A percentile compares a stretch with the other conserved stretches of the same genome.
phyloP scores from a whole-genome alignment of 345 rosid species.

The Acer yangbiense region DNA sequence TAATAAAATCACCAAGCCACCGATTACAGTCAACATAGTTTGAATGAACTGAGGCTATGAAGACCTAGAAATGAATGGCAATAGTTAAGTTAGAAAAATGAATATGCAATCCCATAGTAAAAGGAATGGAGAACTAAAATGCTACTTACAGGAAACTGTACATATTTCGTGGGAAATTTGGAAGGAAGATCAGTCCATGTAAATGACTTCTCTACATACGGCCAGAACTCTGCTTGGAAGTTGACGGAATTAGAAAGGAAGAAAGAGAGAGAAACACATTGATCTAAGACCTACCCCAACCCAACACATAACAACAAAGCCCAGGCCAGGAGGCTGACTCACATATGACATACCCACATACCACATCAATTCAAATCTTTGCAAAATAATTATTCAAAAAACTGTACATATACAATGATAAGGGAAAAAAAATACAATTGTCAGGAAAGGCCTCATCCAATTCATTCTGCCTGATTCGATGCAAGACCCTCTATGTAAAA shows the following conservation, averaged over 20 bases:
- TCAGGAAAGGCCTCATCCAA: background rate
- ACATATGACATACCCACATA: background rate
- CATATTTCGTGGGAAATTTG: slow-evolving; percentile 91
- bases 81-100: slow-evolving; percentile 14
- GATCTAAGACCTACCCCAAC: slow-evolving; percentile 6
- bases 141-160: slow-evolving; percentile 87
- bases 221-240: slow-evolving; percentile 77
- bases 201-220: slow-evolving; percentile 94
- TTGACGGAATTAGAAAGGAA: slow-evolving; percentile 1
- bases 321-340: background rate
- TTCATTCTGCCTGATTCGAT: background rate
- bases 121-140: slow-evolving; percentile 13
- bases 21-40: slow-evolving; percentile 93
- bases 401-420: background rate
- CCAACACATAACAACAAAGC: background rate
- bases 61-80: slow-evolving; percentile 55
- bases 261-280: background rate
- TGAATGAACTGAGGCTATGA: slow-evolving; percentile 93
- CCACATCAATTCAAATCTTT: background rate
- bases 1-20: slow-evolving; percentile 93
- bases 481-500: background rate
- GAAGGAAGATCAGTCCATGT: slow-evolving; percentile 93
- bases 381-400: background rate
- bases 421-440: background rate
- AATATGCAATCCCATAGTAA: background rate